Evolutionary conservation across 75 land plant genomes (phyloP).

Genomic region (Pinus tabuliformis): DNA sequence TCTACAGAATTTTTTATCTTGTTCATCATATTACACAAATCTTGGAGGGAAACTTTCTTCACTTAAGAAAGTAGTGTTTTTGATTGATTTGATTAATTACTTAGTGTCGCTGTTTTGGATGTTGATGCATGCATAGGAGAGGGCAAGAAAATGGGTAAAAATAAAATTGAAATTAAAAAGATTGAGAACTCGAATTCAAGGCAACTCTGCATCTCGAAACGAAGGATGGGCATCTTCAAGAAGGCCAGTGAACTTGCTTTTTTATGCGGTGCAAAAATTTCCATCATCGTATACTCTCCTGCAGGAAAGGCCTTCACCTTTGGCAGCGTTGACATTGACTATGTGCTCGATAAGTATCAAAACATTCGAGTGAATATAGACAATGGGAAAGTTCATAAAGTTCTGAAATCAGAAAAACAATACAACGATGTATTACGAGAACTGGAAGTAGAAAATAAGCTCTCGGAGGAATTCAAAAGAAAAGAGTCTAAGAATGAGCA

Average conservation of each 20-base stretch:
- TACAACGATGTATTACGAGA: neutral
- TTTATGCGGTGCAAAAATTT: constrained; percentile 43
- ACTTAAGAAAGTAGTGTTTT: no score
- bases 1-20: no score
- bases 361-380: neutral
- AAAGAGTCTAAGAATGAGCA: neutral
- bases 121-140: neutral
- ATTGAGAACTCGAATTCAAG: constrained; percentile 37
- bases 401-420: neutral
- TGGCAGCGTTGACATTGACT: constrained; percentile 40
- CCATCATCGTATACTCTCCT: constrained; percentile 43
- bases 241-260: constrained; percentile 49
- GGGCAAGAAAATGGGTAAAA: constrained; percentile 21
- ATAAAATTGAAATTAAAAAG: constrained; percentile 45
- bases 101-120: no score
- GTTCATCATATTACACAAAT: no score
- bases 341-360: constrained; percentile 25
- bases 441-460: constrained; percentile 1
- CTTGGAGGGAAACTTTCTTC: no score
- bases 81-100: no score
- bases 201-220: constrained; percentile 45
- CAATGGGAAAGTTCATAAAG: neutral
- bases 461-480: neutral
- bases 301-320: constrained; percentile 50
- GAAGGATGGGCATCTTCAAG: constrained; percentile 39